Percentiles rank a stretch among this genome's conserved stretches.
These are phyloP conservation scores for Asterella californica DNA, from an alignment of 225 moss, liverwort and hornwort genomes.

Conservation along the genomic window DNA sequence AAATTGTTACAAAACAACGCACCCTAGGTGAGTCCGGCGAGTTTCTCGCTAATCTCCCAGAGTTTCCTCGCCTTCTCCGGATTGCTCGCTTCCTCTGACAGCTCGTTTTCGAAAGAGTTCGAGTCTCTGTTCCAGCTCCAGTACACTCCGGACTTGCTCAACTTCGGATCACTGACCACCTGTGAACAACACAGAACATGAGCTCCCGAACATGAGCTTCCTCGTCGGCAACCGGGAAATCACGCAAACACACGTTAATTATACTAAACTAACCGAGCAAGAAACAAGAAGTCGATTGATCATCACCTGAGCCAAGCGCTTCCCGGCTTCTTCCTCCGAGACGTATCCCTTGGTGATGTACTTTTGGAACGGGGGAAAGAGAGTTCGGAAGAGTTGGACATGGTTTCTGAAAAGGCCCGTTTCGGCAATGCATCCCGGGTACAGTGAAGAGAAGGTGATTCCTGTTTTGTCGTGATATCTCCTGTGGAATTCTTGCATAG, in stretches of 20 bases:
- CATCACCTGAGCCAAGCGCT: conserved; percentile 85
- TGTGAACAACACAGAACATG: conserved; percentile 18
- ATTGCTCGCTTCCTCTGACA: conserved; percentile 91
- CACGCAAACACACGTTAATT: background rate
- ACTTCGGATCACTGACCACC: conserved; percentile 75
- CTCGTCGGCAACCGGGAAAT: too few species aligned
- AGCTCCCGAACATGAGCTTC: background rate
- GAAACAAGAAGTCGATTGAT: background rate
- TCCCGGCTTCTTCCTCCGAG: conserved; percentile 91
- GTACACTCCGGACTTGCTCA: conserved; percentile 94
- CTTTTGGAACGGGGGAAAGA: conserved; percentile 97
- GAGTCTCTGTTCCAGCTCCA: conserved; percentile 98
- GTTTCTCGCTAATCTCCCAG: conserved; percentile 86
- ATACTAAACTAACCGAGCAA: background rate
- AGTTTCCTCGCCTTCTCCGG: conserved; percentile 84
- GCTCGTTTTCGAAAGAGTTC: conserved; percentile 85
- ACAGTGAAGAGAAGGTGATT: conserved; percentile 81
- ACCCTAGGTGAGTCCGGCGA: conserved; percentile 46
- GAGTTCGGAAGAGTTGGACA: conserved; percentile 69
- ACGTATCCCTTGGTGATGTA: conserved; percentile 96
- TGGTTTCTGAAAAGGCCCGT: conserved; percentile 97
- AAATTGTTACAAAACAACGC: conserved; percentile 2
- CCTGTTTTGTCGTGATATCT: conserved; percentile 80
- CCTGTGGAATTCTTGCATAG: conserved; percentile 95
- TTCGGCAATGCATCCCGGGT: conserved; percentile 97